phyloP scores from a whole-genome alignment of 2,329 filamentous ascomycete species.

The Lachnellula arida region DNA sequence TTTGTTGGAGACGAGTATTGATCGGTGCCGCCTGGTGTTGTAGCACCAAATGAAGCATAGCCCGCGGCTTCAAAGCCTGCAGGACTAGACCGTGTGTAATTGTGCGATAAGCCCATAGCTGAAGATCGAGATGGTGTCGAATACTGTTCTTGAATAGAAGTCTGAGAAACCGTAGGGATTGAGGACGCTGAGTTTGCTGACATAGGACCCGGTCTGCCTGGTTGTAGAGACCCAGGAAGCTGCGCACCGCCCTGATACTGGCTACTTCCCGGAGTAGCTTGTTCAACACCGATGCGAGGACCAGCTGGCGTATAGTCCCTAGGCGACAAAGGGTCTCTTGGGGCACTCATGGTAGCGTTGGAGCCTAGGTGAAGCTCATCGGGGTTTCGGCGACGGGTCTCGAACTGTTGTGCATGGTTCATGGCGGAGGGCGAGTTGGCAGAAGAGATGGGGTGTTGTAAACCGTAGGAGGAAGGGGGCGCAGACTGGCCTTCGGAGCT shows the following conservation, averaged over 20 bases:
- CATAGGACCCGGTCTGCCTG: conserved; percentile 49
- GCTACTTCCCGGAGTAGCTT: conserved; percentile 44
- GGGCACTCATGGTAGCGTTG: conserved; percentile 32
- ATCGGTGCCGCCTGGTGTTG: conserved; percentile 57
- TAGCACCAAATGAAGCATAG: conserved; percentile 55
- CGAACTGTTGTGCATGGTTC: conserved; percentile 44
- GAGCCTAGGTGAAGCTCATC: conserved; percentile 53
- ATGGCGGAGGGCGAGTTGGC: conserved; percentile 29
- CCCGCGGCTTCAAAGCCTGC: conserved; percentile 50
- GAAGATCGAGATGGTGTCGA: conserved; percentile 62
- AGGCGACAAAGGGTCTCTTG: conserved; percentile 31
- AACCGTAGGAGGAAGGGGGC: conserved; percentile 24
- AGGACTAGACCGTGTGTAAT: conserved; percentile 82
- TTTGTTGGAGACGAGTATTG: conserved; percentile 58
- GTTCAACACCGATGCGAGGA: conserved; percentile 55
- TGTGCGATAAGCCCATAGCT: conserved; percentile 61
- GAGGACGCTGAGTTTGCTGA: conserved; percentile 53
- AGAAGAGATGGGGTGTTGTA: conserved; percentile 18
- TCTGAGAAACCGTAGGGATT: conserved; percentile 52
- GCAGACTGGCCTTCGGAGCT: conserved; percentile 31
- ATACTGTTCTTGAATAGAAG: conserved; percentile 51
- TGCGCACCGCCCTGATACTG: conserved; percentile 42
- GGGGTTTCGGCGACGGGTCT: conserved; percentile 46
- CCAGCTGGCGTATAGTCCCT: conserved; percentile 44
- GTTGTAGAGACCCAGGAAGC: conserved; percentile 58